Conservation (phyloP, 2,329 filamentous ascomycete species). For the Fusarium veterinarium region DNA sequence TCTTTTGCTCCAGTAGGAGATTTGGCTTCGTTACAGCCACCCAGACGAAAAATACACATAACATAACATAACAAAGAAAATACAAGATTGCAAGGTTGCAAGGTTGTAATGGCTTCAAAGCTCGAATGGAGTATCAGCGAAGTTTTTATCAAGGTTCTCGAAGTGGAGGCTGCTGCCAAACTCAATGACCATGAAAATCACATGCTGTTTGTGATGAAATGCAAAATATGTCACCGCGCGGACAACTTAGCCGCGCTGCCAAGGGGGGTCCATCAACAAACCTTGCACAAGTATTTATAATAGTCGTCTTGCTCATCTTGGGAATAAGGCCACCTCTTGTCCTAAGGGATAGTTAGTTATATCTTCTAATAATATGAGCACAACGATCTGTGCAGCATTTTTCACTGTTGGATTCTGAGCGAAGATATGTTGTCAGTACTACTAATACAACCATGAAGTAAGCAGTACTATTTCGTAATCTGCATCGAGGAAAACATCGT, state of each 20-base stretch:
- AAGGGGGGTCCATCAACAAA: background rate
- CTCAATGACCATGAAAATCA: background rate
- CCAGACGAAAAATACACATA: no score
- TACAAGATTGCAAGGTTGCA: background rate
- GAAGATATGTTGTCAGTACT: no score
- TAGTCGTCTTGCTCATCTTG: background rate
- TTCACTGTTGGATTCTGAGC: background rate
- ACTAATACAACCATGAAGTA: no score
- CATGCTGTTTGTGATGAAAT: background rate
- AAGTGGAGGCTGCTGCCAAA: background rate
- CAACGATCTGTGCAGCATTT: accelerated
- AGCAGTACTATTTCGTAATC: no score
- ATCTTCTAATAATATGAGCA: accelerated
- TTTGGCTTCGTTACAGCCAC: no score
- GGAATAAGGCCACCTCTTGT: background rate
- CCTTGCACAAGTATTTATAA: accelerated
- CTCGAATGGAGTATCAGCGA: background rate
- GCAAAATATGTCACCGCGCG: accelerated
- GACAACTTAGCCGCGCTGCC: background rate
- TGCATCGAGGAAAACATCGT: background rate
- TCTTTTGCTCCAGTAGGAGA: no score
- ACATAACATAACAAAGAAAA: no score
- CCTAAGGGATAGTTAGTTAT: no score
- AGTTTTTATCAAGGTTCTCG: background rate
- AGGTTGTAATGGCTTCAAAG: background rate